Conservation (phyloP, 2,329 filamentous ascomycete genomes). For the Fusarium sp. region DNA sequence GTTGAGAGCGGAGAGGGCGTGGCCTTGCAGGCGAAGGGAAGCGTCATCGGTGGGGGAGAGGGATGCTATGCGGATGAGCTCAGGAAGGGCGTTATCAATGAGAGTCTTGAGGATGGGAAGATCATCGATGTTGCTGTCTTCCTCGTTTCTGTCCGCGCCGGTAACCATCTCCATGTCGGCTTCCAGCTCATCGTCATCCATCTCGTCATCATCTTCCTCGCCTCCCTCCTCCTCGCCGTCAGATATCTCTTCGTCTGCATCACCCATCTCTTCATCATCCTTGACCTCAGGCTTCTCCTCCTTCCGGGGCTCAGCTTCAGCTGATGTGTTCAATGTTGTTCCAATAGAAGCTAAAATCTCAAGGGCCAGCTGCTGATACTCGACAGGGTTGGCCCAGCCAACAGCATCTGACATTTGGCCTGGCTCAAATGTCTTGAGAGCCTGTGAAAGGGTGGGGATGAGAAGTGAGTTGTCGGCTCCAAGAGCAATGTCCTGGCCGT, state of each 20-base stretch:
- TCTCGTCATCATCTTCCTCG: conserved; percentile 59
- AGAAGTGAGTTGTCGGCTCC: conserved; percentile 47
- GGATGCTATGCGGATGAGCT: conserved; percentile 58
- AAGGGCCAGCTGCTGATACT: conserved; percentile 63
- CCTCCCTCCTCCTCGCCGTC: conserved; percentile 48
- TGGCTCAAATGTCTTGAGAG: conserved; percentile 40
- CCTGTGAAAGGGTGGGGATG: conserved; percentile 49
- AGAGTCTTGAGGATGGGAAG: conserved; percentile 60
- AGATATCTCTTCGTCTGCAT: conserved; percentile 48
- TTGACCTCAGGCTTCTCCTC: conserved; percentile 51
- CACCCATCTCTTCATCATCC: conserved; percentile 51
- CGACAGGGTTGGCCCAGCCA: conserved; percentile 52
- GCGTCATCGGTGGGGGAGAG: conserved; percentile 52
- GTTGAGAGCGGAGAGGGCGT: conserved; percentile 68
- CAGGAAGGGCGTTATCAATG: conserved; percentile 47
- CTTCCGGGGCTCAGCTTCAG: conserved; percentile 49
- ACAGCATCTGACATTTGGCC: conserved; percentile 44
- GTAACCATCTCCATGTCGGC: conserved; percentile 73
- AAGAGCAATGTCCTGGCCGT: conserved; percentile 35
- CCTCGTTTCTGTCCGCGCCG: conserved; percentile 55
- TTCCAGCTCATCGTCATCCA: conserved; percentile 64
- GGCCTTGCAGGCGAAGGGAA: conserved; percentile 55
- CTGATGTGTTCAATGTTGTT: conserved; percentile 62
- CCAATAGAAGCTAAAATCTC: conserved; percentile 72
- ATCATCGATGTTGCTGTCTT: conserved; percentile 54